phyloP scores from a whole-genome alignment of 1,284 basidiomycete genomes.

The Abortiporus biennis region DNA sequence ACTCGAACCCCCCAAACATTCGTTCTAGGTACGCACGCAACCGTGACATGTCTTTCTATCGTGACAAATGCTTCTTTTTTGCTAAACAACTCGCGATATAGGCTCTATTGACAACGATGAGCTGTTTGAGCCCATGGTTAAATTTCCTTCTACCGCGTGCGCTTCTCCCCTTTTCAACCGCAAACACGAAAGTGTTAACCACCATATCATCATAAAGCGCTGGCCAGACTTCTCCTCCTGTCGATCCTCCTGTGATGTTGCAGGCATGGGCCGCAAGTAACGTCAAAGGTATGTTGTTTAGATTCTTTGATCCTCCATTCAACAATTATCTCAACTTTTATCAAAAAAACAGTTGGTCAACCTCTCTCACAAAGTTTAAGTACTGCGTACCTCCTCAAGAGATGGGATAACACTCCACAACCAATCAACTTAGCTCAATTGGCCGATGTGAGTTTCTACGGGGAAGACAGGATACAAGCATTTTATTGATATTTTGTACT shows the following conservation, averaged over 20 bases:
- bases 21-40: slow-evolving; percentile 5
- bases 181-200: not conserved
- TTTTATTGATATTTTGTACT: not conserved
- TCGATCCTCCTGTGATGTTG: slow-evolving; percentile 6
- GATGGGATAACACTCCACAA: slow-evolving; percentile 1
- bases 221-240: not conserved
- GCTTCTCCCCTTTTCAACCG: slow-evolving; percentile 1
- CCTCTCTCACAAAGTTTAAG: slow-evolving; percentile 6
- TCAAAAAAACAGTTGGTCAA: slow-evolving; percentile 8
- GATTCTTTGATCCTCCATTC: not conserved
- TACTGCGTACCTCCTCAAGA: slow-evolving; percentile 6
- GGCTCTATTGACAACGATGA: slow-evolving; percentile 8
- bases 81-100: not conserved
- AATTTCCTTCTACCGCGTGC: slow-evolving; percentile 6
- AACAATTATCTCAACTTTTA: not conserved
- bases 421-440: slow-evolving; percentile 2
- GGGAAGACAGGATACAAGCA: no score
- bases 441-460: not conserved
- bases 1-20: slow-evolving; percentile 6
- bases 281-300: not conserved
- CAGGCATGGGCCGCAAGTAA: slow-evolving; percentile 6
- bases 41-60: no score
- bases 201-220: not conserved
- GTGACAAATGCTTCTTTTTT: not conserved
- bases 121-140: slow-evolving; percentile 3